These are phyloP conservation scores for Apostasia shenzhenica DNA, from an alignment of 106 monocot genomes.

Conservation along the genomic window DNA sequence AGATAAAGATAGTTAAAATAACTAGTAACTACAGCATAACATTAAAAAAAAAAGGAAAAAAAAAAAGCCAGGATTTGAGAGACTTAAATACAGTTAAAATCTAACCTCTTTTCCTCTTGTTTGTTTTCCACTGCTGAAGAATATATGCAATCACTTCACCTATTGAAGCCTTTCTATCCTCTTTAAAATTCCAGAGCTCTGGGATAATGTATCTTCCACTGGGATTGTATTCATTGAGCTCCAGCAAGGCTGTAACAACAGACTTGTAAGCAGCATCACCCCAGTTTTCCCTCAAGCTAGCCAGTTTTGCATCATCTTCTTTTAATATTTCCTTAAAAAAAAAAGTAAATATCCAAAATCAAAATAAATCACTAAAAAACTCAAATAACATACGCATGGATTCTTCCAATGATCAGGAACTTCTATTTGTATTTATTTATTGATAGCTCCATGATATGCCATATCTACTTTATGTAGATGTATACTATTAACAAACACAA, in stretches of 20 bases:
- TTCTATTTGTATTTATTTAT: no score
- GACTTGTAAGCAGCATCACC: conserved; percentile 26
- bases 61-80: no score
- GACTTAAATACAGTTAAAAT: no score
- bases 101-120: conserved; percentile 12
- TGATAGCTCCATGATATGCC: no score
- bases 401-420: no score
- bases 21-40: no score
- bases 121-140: conserved; percentile 21
- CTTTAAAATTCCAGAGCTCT: conserved; percentile 30
- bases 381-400: no score
- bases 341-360: not conserved
- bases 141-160: conserved; percentile 27
- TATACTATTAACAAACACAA: no score
- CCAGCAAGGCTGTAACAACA: conserved; percentile 16
- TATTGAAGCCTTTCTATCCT: conserved; percentile 23
- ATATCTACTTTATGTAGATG: no score
- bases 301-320: conserved; percentile 28
- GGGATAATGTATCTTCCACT: conserved; percentile 23
- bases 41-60: no score
- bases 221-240: conserved; percentile 32
- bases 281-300: conserved; percentile 11
- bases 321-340: conserved; percentile 18
- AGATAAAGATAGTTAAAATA: no score
- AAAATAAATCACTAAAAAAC: no score